phyloP scores from a whole-genome alignment of 1,139 yeast genomes.

The Suhomyces bolitotheri region DNA sequence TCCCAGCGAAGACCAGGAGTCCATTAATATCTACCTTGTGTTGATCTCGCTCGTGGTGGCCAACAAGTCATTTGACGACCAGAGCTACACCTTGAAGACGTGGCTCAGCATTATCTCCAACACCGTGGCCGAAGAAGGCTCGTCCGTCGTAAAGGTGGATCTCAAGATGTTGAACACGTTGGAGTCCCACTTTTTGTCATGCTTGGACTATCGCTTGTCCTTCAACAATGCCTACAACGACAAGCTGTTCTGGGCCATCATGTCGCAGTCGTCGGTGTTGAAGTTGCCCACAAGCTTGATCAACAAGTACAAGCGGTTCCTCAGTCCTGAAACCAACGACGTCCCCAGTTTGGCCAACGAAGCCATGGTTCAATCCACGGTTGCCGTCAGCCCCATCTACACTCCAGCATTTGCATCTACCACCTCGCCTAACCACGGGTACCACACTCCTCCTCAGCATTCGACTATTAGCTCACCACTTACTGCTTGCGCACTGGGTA shows the following conservation, averaged over 20 bases:
- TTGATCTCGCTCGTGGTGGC: conserved; percentile 43
- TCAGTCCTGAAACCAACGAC: conserved; percentile 3
- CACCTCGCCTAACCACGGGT: conserved; percentile 6
- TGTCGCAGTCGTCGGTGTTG: conserved; percentile 8
- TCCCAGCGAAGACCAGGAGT: conserved; percentile 11
- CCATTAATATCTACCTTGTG: conserved; percentile 29
- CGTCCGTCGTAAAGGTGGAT: conserved; percentile 16
- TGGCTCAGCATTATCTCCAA: conserved; percentile 37
- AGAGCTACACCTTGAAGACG: conserved; percentile 53
- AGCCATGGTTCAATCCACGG: background rate
- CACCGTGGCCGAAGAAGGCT: conserved; percentile 11
- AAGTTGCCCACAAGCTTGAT: conserved; percentile 24
- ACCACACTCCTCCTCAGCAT: conserved; percentile 8
- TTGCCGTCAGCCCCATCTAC: conserved; percentile 4
- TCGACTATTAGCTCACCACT: conserved; percentile 10
- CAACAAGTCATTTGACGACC: conserved; percentile 53
- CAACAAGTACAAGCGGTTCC: conserved; percentile 11
- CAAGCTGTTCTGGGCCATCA: conserved; percentile 27
- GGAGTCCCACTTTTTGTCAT: conserved; percentile 33
- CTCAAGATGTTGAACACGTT: conserved; percentile 28
- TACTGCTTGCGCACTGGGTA: conserved; percentile 8
- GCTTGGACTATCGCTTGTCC: conserved; percentile 31
- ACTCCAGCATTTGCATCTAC: conserved; percentile 6
- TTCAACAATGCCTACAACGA: conserved; percentile 26
- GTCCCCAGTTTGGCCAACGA: background rate